Conservation (phyloP, 306 rosid species). For the Vigna trinervia region DNA sequence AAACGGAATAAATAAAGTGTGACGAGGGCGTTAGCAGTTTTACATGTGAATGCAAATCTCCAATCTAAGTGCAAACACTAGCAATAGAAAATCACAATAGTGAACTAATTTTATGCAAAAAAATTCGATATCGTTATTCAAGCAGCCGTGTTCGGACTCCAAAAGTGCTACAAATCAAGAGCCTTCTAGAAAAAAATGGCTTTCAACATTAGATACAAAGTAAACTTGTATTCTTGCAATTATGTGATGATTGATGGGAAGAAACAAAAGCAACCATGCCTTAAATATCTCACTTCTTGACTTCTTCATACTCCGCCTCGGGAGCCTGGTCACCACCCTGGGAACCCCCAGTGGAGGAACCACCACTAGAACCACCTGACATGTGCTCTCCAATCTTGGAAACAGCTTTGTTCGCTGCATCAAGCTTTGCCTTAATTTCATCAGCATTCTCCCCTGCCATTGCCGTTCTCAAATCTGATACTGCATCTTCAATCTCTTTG, state of each 20-base stretch:
- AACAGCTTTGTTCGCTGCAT: slow-evolving; percentile 78
- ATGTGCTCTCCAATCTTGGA: slow-evolving; percentile 91
- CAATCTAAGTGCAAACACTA: neutral
- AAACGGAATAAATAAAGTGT: too few relatives aligned
- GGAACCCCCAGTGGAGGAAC: slow-evolving; percentile 62
- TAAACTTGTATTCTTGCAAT: slow-evolving; percentile 26
- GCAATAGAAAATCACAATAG: neutral
- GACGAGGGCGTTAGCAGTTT: too few relatives aligned
- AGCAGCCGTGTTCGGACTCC: slow-evolving; percentile 23
- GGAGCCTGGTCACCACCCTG: slow-evolving; percentile 82
- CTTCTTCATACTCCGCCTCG: slow-evolving; percentile 92
- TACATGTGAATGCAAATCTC: neutral
- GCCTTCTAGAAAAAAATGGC: slow-evolving; percentile 33
- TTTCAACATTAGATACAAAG: slow-evolving; percentile 50
- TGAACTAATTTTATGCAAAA: slow-evolving; percentile 29
- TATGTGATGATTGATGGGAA: neutral
- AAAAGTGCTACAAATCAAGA: slow-evolving; percentile 19
- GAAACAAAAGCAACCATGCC: neutral
- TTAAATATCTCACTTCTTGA: slow-evolving; percentile 62
- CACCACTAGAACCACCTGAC: slow-evolving; percentile 71
- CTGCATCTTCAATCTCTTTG: slow-evolving; percentile 76
- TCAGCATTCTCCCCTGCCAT: slow-evolving; percentile 62
- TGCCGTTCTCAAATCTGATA: slow-evolving; percentile 72
- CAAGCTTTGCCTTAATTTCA: slow-evolving; percentile 75
- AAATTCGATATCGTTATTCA: slow-evolving; percentile 9